These are phyloP conservation scores for Uronychia binucleata DNA, from an alignment of 73 alveolate genomes.

Conservation along the genomic window DNA sequence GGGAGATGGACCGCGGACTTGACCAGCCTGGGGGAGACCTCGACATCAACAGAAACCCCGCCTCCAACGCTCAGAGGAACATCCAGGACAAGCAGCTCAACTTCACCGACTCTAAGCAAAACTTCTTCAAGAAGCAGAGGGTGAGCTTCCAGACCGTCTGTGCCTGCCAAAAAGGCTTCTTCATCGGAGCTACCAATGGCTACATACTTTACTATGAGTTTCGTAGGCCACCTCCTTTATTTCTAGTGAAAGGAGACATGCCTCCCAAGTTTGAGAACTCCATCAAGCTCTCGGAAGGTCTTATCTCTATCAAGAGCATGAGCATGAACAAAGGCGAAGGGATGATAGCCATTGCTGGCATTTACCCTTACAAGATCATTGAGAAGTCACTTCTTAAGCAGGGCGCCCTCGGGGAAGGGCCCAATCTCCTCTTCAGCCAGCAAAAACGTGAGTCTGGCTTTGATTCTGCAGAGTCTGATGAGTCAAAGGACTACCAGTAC, in stretches of 20 bases:
- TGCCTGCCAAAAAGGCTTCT: conserved; percentile 30
- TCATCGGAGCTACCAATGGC: conserved; percentile 42
- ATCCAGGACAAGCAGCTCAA: not conserved
- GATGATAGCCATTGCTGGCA: conserved; percentile 12
- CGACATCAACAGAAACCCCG: not conserved
- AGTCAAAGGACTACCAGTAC: conserved; percentile 4
- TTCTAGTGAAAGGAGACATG: conserved; percentile 13
- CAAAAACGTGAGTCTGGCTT: not conserved
- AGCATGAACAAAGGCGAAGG: conserved; percentile 7
- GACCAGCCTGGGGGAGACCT: conserved; percentile 16
- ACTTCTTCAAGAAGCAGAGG: not conserved
- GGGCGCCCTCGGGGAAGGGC: conserved; percentile 4
- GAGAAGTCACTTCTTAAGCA: not conserved
- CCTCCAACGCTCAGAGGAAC: not conserved
- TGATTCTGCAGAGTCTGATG: not conserved
- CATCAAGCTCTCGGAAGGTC: not conserved
- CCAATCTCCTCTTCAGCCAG: not conserved
- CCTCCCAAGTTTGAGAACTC: conserved; percentile 22
- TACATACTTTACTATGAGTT: conserved; percentile 45
- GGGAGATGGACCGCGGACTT: conserved; percentile 11
- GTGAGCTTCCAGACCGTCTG: not conserved
- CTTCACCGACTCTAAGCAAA: not conserved
- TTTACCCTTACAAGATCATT: conserved; percentile 12
- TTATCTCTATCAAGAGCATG: not conserved
- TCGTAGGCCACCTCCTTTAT: no score